These are phyloP conservation scores for Zoysia matrella DNA, from an alignment of 202 grass and related monocot genomes.

Conservation along the genomic window DNA sequence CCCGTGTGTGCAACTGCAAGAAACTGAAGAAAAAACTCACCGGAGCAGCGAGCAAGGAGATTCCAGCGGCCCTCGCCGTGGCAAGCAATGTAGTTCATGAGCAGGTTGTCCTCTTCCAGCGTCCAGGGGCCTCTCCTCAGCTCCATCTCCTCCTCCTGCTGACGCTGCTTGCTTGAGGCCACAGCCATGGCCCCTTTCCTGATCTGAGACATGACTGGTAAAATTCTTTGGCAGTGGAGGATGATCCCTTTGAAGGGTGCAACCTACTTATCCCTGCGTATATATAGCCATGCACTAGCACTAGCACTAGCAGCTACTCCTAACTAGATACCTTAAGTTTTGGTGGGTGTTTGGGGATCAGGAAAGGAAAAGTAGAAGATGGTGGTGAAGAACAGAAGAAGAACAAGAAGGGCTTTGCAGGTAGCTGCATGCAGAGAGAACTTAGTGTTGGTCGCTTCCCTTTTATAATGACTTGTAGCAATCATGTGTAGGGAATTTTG, in stretches of 20 bases:
- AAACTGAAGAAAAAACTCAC: conserved; percentile 38
- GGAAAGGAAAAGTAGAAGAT: conserved; percentile 32
- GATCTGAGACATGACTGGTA: conserved; percentile 68
- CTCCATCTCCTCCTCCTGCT: conserved; percentile 58
- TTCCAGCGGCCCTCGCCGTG: conserved; percentile 98
- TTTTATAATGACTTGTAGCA: conserved; percentile 81
- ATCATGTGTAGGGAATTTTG: conserved; percentile 66
- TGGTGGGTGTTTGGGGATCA: conserved; percentile 34
- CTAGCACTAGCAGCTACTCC: conserved; percentile 35
- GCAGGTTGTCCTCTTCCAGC: conserved; percentile 88
- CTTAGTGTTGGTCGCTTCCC: conserved; percentile 45
- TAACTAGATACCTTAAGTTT: conserved; percentile 37
- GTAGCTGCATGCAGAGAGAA: conserved; percentile 52
- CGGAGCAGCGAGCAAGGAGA: conserved; percentile 87
- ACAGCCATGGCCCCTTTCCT: conserved; percentile 55
- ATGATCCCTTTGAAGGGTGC: conserved; percentile 45
- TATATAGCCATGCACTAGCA: conserved; percentile 56
- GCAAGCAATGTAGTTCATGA: conserved; percentile 96
- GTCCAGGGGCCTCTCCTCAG: conserved; percentile 94
- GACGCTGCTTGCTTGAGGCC: conserved; percentile 41
- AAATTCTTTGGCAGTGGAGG: conserved; percentile 11
- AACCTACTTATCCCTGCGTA: conserved; percentile 47
- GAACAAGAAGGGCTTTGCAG: conserved; percentile 44
- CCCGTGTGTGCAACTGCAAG: too few relatives aligned
- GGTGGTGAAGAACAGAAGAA: conserved; percentile 15